phyloP scores from a whole-genome alignment of 2,329 filamentous ascomycete genomes.

The Fonsecaea erecta region DNA sequence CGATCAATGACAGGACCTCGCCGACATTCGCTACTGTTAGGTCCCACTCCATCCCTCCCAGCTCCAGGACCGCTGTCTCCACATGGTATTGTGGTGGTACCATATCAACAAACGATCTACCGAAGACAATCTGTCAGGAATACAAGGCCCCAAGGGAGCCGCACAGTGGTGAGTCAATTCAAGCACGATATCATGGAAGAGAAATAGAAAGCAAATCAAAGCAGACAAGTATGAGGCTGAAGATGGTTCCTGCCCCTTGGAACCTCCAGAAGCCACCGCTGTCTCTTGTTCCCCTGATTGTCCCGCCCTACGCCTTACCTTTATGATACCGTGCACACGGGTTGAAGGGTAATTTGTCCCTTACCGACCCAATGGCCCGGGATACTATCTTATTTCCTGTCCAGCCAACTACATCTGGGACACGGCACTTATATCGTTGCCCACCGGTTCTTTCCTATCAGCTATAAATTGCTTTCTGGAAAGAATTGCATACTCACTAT shows the following conservation, averaged over 20 bases:
- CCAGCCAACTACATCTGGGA: not conserved
- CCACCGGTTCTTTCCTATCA: not conserved
- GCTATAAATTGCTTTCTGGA: not conserved
- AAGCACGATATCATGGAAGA: not conserved
- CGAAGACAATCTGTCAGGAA: not conserved
- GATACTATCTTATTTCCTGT: not conserved
- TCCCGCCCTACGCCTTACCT: slow-evolving; percentile 8
- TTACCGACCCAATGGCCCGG: not conserved
- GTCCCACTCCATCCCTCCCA: slow-evolving; percentile 1
- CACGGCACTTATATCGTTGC: not conserved
- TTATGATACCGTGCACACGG: slow-evolving; percentile 5
- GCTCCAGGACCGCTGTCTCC: slow-evolving; percentile 5
- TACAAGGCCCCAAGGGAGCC: slow-evolving; percentile 8
- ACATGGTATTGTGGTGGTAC: not conserved
- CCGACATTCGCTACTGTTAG: not conserved
- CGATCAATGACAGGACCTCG: not conserved
- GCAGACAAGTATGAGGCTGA: slow-evolving; percentile 8
- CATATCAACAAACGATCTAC: slow-evolving; percentile 9
- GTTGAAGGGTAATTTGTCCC: not conserved
- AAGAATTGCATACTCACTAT: not conserved
- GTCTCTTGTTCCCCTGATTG: slow-evolving; percentile 5
- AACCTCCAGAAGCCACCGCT: slow-evolving; percentile 1
- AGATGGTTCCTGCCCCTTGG: not conserved
- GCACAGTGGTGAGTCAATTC: slow-evolving; percentile 5
- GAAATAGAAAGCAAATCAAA: not conserved